Evolutionary conservation across 805 yeast species (phyloP).

Genomic region (Blastobotrys attinorum): DNA sequence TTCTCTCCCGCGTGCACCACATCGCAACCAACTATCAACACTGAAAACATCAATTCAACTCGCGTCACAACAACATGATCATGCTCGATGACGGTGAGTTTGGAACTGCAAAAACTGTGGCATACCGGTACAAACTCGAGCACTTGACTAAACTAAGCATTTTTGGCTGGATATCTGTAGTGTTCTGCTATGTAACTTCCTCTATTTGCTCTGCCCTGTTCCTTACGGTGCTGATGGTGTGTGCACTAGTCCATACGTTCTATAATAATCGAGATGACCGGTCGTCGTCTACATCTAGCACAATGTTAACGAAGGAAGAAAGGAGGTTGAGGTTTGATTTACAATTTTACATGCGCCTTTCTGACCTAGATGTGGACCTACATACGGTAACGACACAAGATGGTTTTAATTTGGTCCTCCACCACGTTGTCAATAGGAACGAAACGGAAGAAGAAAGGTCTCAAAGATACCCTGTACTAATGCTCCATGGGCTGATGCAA

Average conservation of each 20-base stretch:
- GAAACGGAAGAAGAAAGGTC: slow-evolving; percentile 26
- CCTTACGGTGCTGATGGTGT: slow-evolving; percentile 18
- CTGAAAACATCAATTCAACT: too few species aligned
- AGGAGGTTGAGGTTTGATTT: slow-evolving; percentile 43
- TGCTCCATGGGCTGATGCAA: slow-evolving; percentile 83
- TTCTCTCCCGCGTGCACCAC: too few species aligned
- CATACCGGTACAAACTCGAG: too few species aligned
- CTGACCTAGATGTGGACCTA: slow-evolving; percentile 52
- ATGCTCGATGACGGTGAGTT: too few species aligned
- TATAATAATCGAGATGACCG: not conserved
- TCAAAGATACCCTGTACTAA: slow-evolving; percentile 52
- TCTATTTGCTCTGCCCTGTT: slow-evolving; percentile 18
- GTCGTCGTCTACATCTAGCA: too few species aligned
- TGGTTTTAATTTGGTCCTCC: slow-evolving; percentile 64
- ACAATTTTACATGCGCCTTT: slow-evolving; percentile 55
- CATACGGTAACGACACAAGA: slow-evolving; percentile 64
- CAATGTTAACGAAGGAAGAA: slow-evolving; percentile 19
- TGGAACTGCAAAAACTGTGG: too few species aligned
- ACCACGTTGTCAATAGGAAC: slow-evolving; percentile 50
- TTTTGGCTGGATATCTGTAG: slow-evolving; percentile 3
- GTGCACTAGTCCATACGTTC: slow-evolving; percentile 16
- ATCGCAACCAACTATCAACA: too few species aligned
- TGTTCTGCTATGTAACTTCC: slow-evolving; percentile 20
- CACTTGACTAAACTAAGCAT: not conserved
- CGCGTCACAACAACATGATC: too few species aligned